Base-by-base conservation (phyloP, 202 grass and related monocot genomes). In the Carex sylvatica region DNA sequence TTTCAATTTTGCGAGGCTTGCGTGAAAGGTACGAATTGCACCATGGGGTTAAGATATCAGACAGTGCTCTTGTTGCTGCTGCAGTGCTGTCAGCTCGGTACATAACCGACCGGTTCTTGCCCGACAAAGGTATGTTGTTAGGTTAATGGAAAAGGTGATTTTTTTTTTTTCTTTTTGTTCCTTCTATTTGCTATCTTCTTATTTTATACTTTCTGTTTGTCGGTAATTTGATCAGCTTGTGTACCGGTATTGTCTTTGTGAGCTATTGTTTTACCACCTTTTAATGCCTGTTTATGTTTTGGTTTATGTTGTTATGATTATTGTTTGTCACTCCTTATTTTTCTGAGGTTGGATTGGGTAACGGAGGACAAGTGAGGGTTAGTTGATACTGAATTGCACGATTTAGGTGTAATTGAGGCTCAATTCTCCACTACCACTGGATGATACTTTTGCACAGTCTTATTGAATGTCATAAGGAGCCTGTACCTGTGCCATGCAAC, bases 21-120 rank as follows among this genome's bases (percentile, higher is more conserved):
- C 86, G 92, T 40, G 95, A 98, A 79, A 72, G 90, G 28, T 98
- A 98, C 79, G 92, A 95, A 58, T 9, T 98, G 76, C 92, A 98
- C 80, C 95, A 98, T 87, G 92, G 92, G 82, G 95, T 98, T 36
- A 98, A 91, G 80, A 93, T 98, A 87, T 98, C 95, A 78, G 92
- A 98, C 60, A 51, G 90, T 83, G 90, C 95, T 84, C 92, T 98
- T 87, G 92, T 98, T 80, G 85, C 95, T 82, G 95, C 90, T 65
- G 88, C 92, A 66, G 75, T 95, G 82, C 63, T 95, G 77, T 95
- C 90, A 73, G 81, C 92, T 88, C 87, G 95, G 26, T 98, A 98
- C 74, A 98, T 98, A 69, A 98, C 95, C 58, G 95, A 86, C 60
- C 90, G 92, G 0, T 98, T 98, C 88, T 90, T 98, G 71, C 95